Base-by-base conservation (phyloP, 192 early-diverging fungal genomes). In the Lobosporangium transversale region DNA sequence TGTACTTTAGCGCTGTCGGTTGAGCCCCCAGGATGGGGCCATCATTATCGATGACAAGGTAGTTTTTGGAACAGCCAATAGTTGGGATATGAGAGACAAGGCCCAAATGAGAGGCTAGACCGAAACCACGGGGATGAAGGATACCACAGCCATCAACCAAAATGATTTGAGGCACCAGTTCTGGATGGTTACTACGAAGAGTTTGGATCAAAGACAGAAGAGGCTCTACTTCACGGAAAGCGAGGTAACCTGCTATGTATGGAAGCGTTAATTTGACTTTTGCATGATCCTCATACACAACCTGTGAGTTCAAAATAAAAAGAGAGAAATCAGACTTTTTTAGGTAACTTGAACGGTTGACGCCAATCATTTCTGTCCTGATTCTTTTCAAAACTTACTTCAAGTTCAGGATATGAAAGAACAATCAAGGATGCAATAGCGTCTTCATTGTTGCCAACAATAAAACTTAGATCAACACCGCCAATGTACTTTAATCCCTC, bases 1-100 rank as follows among this genome's bases (percentile, higher is more conserved):
- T 33, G 42, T 55, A 26, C 81, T 80, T 54, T 79, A 85, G 32
- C n/a, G 18, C 3, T 45, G 70, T 66, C 89, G 95, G 43, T 90
- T 79, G n/a, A 62, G 68, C 12, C 32, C 64, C 66, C 87, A 87
- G 20, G 78, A 83, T 35, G 84, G 74, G 24, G 42, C 64, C 44
- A 11, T 90, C 93, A 15, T 81, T 87, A 26, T 89, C 83, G 52
- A 97, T 89, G 37, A 91, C 86, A 12, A 97, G 68, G 68, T 94
- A 91, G 81, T 96, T 97, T 62, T 98, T 98, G 10, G 84, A 95
- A 24, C 97, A 89, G 6, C 96, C 97, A 26, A 97, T 85, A 0
- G 94, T 92, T 0, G 94, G 93, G 21, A 95, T 70, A 57, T 90
- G 79, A 7, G 88, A 70, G 24, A 87, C 58, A 0, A 94, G 90